phyloP scores from a whole-genome alignment of 179 eudicot species.

The Gypsophila paniculata region DNA sequence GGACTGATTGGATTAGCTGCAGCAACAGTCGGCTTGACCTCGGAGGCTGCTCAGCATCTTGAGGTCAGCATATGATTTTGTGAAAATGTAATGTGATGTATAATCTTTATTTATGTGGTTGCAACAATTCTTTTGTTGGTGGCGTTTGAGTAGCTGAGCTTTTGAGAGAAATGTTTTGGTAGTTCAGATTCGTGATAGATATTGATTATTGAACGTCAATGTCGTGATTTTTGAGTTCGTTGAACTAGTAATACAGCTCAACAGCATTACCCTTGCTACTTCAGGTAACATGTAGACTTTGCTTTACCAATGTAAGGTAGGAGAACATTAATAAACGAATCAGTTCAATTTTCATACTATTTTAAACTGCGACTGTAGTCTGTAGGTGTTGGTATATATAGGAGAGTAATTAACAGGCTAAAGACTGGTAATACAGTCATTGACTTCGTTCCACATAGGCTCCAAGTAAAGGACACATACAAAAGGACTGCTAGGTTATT shows the following conservation, averaged over 20 bases:
- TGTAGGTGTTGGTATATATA: background rate
- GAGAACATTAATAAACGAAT: background rate
- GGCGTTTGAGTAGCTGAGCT: background rate
- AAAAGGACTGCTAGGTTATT: background rate
- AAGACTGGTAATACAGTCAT: too few species aligned
- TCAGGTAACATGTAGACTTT: background rate
- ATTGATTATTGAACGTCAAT: background rate
- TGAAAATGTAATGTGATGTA: background rate
- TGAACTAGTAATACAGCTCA: background rate
- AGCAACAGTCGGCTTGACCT: conserved; percentile 85
- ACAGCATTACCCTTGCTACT: background rate
- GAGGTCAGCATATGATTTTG: conserved; percentile 47
- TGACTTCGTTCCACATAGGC: background rate
- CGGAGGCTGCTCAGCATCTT: conserved; percentile 96
- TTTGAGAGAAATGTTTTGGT: conserved; percentile 1
- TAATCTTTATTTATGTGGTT: background rate
- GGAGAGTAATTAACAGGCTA: too few species aligned
- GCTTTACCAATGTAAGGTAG: background rate
- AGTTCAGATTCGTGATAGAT: background rate
- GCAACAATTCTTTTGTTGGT: background rate
- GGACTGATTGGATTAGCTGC: conserved; percentile 98
- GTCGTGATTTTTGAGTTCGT: background rate
- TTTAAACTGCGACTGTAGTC: background rate
- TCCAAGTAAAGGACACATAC: background rate
- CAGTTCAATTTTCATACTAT: background rate